phyloP scores from a whole-genome alignment of 2,329 filamentous ascomycete species.

The Talaromyces rugulosus region DNA sequence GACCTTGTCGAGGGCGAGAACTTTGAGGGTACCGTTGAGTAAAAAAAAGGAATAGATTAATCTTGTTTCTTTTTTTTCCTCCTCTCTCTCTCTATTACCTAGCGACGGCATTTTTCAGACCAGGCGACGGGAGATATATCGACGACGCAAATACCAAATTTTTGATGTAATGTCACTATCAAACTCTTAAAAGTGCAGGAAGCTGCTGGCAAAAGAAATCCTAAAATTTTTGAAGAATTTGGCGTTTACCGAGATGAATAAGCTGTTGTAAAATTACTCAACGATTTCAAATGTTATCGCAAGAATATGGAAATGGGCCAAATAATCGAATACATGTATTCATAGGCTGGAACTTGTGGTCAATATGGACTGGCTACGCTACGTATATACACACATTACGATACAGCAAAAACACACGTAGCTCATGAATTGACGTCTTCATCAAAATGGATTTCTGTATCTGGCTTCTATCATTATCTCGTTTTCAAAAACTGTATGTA shows the following conservation, averaged over 20 bases:
- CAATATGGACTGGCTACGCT: too few species aligned
- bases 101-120: not conserved
- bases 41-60: conserved; percentile 37
- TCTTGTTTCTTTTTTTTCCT: not conserved
- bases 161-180: conserved; percentile 3
- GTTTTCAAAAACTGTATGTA: not conserved
- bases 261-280: not conserved
- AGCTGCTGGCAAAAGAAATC: conserved; percentile 1
- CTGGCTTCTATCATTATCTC: not conserved
- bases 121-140: not conserved
- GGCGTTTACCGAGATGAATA: not conserved
- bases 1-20: conserved; percentile 95
- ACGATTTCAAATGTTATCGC: not conserved
- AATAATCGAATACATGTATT: not conserved
- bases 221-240: not conserved
- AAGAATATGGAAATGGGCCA: not conserved
- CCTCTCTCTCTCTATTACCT: not conserved
- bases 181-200: not conserved
- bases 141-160: conserved; percentile 1
- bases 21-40: conserved; percentile 98
- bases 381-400: too few species aligned
- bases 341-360: too few species aligned
- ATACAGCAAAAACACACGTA: too few species aligned
- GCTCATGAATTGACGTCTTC: not conserved
- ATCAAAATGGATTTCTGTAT: not conserved